Conservation (phyloP, 1,284 basidiomycete species). For the Fomes fomentarius region DNA sequence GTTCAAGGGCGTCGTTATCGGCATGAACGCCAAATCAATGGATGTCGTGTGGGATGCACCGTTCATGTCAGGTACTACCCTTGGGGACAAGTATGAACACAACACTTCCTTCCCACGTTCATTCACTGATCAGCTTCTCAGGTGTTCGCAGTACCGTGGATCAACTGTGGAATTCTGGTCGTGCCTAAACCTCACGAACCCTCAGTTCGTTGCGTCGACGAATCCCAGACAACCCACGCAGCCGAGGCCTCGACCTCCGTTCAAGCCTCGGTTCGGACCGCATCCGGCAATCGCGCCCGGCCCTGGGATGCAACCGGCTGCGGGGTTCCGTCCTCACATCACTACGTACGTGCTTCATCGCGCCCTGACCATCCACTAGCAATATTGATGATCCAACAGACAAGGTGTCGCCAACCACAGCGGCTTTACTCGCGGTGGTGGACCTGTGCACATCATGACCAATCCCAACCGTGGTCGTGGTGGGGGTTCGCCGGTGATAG, state of each 20-base stretch:
- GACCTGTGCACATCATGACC: slow-evolving; percentile 56
- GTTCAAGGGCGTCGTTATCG: slow-evolving; percentile 93
- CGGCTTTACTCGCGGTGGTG: slow-evolving; percentile 14
- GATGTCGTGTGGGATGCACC: slow-evolving; percentile 98
- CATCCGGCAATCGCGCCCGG: slow-evolving; percentile 59
- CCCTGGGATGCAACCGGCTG: slow-evolving; percentile 52
- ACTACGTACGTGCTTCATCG: slow-evolving; percentile 35
- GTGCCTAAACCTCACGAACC: slow-evolving; percentile 84
- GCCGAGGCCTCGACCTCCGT: slow-evolving; percentile 47
- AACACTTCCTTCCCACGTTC: not conserved
- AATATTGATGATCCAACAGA: slow-evolving; percentile 16
- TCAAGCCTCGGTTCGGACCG: slow-evolving; percentile 72
- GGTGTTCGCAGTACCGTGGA: slow-evolving; percentile 90
- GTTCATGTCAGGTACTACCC: slow-evolving; percentile 91
- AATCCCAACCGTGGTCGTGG: slow-evolving; percentile 72
- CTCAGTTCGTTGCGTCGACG: slow-evolving; percentile 79
- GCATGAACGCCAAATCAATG: slow-evolving; percentile 84
- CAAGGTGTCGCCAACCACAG: slow-evolving; percentile 20
- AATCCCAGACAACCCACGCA: slow-evolving; percentile 52
- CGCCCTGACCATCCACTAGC: slow-evolving; percentile 4
- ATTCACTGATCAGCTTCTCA: slow-evolving; percentile 31
- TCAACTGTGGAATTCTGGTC: slow-evolving; percentile 83
- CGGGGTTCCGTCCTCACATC: slow-evolving; percentile 63
- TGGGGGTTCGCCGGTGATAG: slow-evolving; percentile 12
- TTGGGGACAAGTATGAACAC: slow-evolving; percentile 74